Percentiles rank a stretch among this genome's conserved stretches.
These are phyloP conservation scores for Acacia melanoxylon DNA, from an alignment of 306 rosid genomes.

Conservation along the genomic window DNA sequence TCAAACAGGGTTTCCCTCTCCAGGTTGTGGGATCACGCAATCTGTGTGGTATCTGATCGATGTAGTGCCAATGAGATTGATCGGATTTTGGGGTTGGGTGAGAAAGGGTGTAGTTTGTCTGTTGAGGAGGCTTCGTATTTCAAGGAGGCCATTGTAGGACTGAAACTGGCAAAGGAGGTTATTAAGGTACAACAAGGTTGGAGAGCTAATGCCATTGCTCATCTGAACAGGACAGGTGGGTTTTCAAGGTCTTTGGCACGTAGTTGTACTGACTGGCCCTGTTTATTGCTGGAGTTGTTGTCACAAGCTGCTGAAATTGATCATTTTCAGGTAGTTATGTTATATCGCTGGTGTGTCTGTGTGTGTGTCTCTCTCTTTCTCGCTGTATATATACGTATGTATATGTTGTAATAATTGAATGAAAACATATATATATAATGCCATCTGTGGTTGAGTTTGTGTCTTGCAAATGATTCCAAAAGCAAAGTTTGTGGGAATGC, in stretches of 20 bases:
- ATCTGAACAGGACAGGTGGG: conserved; percentile 57
- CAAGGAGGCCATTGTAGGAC: conserved; percentile 68
- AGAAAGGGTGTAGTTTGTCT: conserved; percentile 47
- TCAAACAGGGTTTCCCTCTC: conserved; percentile 42
- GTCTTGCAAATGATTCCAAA: neutral
- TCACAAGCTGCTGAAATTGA: conserved; percentile 88
- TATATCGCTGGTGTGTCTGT: neutral
- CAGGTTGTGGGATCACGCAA: conserved; percentile 78
- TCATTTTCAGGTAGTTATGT: conserved; percentile 77
- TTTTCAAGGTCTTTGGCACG: conserved; percentile 75
- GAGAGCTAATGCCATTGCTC: conserved; percentile 71
- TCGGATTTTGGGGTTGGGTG: conserved; percentile 51
- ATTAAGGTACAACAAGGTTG: conserved; percentile 64
- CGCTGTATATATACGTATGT: too few species aligned
- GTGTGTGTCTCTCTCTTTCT: neutral
- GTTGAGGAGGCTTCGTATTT: conserved; percentile 73
- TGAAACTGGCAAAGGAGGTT: conserved; percentile 79
- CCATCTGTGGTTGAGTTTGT: neutral
- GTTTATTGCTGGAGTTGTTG: conserved; percentile 76
- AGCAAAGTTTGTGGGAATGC: neutral
- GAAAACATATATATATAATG: neutral
- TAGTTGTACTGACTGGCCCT: conserved; percentile 91
- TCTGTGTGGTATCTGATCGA: conserved; percentile 50
- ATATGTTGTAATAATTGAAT: neutral
- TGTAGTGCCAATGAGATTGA: conserved; percentile 57